Base-by-base conservation (phyloP, 768 basidiomycete species). In the Calocybe indica region DNA sequence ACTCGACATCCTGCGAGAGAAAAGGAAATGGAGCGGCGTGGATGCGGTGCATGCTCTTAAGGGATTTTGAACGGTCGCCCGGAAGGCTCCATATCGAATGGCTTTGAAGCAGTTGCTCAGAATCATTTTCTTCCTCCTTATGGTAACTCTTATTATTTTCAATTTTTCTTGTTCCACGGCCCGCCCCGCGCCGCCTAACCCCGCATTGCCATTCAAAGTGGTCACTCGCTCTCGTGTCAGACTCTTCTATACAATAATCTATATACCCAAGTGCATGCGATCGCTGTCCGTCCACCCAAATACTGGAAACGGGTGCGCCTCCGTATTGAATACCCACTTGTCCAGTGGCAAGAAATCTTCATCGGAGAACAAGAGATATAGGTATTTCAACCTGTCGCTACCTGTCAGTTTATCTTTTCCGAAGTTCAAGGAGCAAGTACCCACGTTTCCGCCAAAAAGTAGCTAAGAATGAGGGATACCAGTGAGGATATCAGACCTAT, bases 261-360 rank as follows among this genome's bases (percentile, higher is more conserved):
- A 60, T 55, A 76, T 66, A 31, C 67, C 66, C 48, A 75, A 74
- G 37, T 54, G 56, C 45, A 64, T 56, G 51, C 68, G 75, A 60
- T 86, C 80, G 55, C 67, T 68, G 37, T 62, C 58, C 2, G 72
- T 79, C 85, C 83, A 87, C 40, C 70, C 56, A 55, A 88, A 83
- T 31, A 87, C 71, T 7, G 85, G 86, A 12, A 90, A 69, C 8
- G 89, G 85, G 60, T 91, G 90, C 5, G 88, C 90, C 62, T 82
- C 80, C 1, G 80, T 82, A 52, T 80, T 82, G 54, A 82, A 80
- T 12, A 81, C 78, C 75, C 78, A 82, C 53, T 69, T 56, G 35
- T 79, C 74, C 40, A 82, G 55, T 5, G 80, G 70, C 47, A 88
- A 52, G 3, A 72, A 72, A 52, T 89, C 83, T 7, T 79, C 74